These are phyloP conservation scores for Paramecium pentaurelia DNA, from an alignment of 73 alveolate species.

Conservation along the genomic window DNA sequence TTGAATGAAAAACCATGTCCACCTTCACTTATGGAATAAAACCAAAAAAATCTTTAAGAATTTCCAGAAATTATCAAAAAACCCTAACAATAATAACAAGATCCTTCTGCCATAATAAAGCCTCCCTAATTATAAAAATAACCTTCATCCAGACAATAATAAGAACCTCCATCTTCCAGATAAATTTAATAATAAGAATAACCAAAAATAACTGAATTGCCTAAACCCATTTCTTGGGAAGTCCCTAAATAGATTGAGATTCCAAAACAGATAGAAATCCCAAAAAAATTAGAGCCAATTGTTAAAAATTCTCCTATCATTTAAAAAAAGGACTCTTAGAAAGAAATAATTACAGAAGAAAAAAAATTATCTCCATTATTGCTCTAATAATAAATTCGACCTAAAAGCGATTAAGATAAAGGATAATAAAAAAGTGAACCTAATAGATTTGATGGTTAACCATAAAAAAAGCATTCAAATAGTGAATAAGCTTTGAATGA, in stretches of 20 bases:
- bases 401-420: background rate
- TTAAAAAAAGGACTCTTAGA: background rate
- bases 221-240: background rate
- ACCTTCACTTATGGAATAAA: background rate
- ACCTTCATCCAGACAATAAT: background rate
- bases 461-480: background rate
- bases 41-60: background rate
- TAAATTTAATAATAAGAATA: background rate
- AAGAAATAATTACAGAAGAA: background rate
- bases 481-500: background rate
- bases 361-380: background rate
- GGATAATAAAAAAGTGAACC: background rate
- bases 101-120: background rate
- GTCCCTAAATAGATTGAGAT: background rate
- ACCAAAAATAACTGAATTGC: background rate
- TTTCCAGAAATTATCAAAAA: background rate
- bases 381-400: background rate
- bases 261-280: background rate
- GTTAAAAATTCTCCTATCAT: background rate
- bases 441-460: background rate
- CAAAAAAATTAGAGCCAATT: background rate
- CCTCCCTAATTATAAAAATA: background rate
- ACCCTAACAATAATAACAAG: background rate
- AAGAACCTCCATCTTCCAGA: background rate
- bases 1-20: slow-evolving; percentile 29